A percentile compares a stretch with the other conserved stretches of the same genome.
phyloP scores from a whole-genome alignment of 495 filamentous ascomycete species.

The Aspergillus olivimuriae region DNA sequence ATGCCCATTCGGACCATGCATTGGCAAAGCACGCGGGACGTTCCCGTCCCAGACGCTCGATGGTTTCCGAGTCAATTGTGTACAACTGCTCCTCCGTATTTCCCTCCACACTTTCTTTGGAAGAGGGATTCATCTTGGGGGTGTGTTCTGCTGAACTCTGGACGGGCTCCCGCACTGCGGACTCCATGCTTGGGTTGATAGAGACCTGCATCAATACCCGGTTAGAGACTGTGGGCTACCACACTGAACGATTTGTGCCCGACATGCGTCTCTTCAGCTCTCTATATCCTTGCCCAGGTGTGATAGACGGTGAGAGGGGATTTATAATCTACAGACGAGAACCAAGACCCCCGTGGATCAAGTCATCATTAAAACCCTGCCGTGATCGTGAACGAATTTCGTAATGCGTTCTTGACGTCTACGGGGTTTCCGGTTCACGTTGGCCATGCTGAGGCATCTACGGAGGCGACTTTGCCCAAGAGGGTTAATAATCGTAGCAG shows the following conservation, averaged over 20 bases:
- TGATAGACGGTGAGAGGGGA: no score
- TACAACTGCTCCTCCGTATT: background rate
- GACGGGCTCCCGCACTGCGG: background rate
- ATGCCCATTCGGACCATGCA: constrained; percentile 57
- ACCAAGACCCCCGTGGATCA: no score
- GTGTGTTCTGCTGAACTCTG: background rate
- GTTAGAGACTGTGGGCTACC: no score
- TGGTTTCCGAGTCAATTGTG: background rate
- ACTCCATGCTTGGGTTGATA: background rate
- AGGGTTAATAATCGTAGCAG: background rate
- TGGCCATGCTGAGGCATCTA: background rate
- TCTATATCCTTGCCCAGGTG: no score
- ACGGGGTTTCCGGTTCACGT: background rate
- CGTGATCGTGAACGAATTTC: no score
- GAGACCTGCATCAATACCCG: background rate
- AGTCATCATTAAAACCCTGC: no score
- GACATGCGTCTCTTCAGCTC: no score
- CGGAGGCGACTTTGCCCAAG: background rate
- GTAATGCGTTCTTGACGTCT: no score
- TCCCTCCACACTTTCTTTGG: background rate
- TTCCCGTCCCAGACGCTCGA: constrained; percentile 52
- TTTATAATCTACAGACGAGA: no score
- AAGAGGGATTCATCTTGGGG: background rate
- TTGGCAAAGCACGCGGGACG: constrained; percentile 61
- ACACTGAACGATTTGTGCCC: no score